These are phyloP conservation scores for Vigna nakashimae DNA, from an alignment of 306 rosid genomes.

Conservation along the genomic window DNA sequence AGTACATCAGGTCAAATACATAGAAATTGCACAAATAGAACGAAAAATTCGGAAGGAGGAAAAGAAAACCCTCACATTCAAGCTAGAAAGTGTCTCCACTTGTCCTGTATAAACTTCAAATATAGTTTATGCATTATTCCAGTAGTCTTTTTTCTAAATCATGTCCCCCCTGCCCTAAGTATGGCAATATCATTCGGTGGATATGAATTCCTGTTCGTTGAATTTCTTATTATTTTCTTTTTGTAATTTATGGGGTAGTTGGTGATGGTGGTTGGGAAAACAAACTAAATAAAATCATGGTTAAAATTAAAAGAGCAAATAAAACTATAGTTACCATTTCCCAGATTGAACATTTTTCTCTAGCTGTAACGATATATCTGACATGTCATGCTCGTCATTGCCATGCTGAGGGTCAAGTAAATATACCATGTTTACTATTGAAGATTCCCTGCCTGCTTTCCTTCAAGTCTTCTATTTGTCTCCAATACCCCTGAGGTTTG, in stretches of 20 bases:
- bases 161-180: not conserved
- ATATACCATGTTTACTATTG: conserved; percentile 6
- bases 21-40: not conserved
- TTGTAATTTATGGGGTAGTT: not conserved
- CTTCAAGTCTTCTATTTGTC: conserved; percentile 33
- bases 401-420: conserved; percentile 16
- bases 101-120: not conserved
- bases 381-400: conserved; percentile 22
- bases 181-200: not conserved
- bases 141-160: conserved; percentile 17
- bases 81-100: conserved; percentile 33
- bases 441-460: not conserved
- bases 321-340: conserved; percentile 16
- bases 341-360: conserved; percentile 20
- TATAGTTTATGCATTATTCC: not conserved
- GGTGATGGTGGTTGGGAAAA: not conserved
- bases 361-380: conserved; percentile 26
- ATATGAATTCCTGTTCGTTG: not conserved
- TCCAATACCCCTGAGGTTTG: conserved; percentile 6
- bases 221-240: conserved; percentile 6
- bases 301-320: conserved; percentile 21
- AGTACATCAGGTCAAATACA: conserved; percentile 6
- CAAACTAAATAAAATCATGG: conserved; percentile 2
- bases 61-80: conserved; percentile 13
- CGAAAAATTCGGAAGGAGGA: not conserved